Percentiles rank a stretch among this genome's conserved stretches.
These are phyloP conservation scores for Taiozyma onychis DNA, from an alignment of 1,139 yeast genomes.

Conservation along the genomic window DNA sequence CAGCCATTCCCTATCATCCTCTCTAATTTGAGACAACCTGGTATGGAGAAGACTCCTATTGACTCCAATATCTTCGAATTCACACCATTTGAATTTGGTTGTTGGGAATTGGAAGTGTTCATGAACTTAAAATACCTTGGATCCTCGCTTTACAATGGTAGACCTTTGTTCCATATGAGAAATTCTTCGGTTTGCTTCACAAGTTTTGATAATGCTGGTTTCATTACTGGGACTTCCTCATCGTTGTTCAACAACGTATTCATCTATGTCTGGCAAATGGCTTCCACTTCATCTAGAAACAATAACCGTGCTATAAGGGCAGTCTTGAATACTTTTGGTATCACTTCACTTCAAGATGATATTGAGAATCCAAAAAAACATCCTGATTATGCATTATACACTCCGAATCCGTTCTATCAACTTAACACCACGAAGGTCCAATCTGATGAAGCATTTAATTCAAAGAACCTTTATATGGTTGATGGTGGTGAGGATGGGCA, in stretches of 20 bases:
- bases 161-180: slow-evolving; percentile 23
- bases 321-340: slow-evolving; percentile 43
- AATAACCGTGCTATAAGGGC: slow-evolving; percentile 38
- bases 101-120: slow-evolving; percentile 59
- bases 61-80: slow-evolving; percentile 41
- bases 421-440: slow-evolving; percentile 14
- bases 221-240: slow-evolving; percentile 68
- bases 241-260: slow-evolving; percentile 58
- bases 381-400: slow-evolving; percentile 65
- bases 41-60: slow-evolving; percentile 23
- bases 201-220: slow-evolving; percentile 71
- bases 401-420: slow-evolving; percentile 71
- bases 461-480: slow-evolving; percentile 38
- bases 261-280: slow-evolving; percentile 38
- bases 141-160: slow-evolving; percentile 35
- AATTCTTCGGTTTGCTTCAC: slow-evolving; percentile 36
- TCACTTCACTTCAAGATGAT: slow-evolving; percentile 26
- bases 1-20: slow-evolving; percentile 41
- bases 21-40: slow-evolving; percentile 33
- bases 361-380: slow-evolving; percentile 18
- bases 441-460: slow-evolving; percentile 15
- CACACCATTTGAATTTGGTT: slow-evolving; percentile 65
- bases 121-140: slow-evolving; percentile 51
- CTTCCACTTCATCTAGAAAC: slow-evolving; percentile 35
- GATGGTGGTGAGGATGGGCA: slow-evolving; percentile 71